Conservation (phyloP, 352 stramenopile genomes). For the Thalassiosira hispida region DNA sequence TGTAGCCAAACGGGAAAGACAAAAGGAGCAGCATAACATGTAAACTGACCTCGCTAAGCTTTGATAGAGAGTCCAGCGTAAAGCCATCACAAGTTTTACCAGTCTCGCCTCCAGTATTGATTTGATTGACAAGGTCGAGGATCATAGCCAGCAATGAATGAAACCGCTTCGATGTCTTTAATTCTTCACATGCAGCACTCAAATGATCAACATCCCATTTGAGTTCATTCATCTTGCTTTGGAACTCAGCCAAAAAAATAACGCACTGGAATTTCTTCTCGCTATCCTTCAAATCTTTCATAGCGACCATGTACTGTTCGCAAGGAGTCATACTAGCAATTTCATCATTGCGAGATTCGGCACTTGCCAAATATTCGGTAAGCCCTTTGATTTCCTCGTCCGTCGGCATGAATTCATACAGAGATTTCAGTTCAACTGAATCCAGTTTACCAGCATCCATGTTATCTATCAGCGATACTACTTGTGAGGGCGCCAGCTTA, state of each 20-base stretch:
- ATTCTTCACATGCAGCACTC: constrained; percentile 89
- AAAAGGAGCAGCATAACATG: neutral
- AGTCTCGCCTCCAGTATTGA: constrained; percentile 89
- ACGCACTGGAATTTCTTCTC: constrained; percentile 74
- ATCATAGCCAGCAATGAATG: constrained; percentile 93
- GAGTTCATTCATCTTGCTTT: constrained; percentile 86
- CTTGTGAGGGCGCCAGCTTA: constrained; percentile 90
- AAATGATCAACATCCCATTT: constrained; percentile 52
- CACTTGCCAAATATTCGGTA: constrained; percentile 79
- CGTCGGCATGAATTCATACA: constrained; percentile 93
- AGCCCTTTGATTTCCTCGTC: constrained; percentile 89
- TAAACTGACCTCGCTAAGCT: constrained; percentile 81
- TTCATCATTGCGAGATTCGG: constrained; percentile 42
- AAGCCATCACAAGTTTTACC: constrained; percentile 90
- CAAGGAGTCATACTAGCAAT: constrained; percentile 70
- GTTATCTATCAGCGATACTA: constrained; percentile 80
- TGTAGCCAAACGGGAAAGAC: neutral
- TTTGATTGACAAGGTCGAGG: constrained; percentile 93
- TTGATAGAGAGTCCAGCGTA: constrained; percentile 92
- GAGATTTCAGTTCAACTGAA: constrained; percentile 82
- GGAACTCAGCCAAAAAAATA: constrained; percentile 72
- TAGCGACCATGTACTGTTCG: constrained; percentile 83
- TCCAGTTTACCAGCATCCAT: constrained; percentile 73
- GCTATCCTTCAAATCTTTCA: constrained; percentile 72
- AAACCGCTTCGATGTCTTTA: constrained; percentile 90